Base-by-base conservation (phyloP, 2,329 filamentous ascomycete genomes). In the Plectosphaerella sp. region DNA sequence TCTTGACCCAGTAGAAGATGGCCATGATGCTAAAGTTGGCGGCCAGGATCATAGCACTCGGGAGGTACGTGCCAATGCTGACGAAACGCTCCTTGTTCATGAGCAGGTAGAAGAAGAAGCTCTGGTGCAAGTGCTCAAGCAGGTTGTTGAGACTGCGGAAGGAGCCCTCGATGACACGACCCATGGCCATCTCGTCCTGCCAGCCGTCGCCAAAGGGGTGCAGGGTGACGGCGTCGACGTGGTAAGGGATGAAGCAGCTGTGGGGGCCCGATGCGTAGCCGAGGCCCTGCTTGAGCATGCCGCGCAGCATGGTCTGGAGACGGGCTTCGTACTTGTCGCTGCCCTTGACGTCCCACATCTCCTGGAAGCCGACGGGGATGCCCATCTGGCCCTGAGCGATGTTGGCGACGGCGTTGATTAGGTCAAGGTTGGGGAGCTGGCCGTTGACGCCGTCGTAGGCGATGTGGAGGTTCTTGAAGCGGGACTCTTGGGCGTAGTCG, bases 21-120 rank as follows among this genome's bases (percentile, higher is more conserved):
- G 93, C 91, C 77, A 93, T 96, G 66, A 99, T 93, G 28, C 89
- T 96, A 64, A 97, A 97, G 67, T 92, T 97, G 43, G 87, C 88
- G 2, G 94, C 94, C 52, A 99, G 80, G 48, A 97, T 73, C 94
- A 99, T 99, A n/a, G 94, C 94, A 61, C 91, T 95, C 0, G 94
- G 94, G 4, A 99, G 79, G 65, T 99, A 99, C 1, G 93, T 99
- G 15, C 94, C 94, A 57, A 99, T 99, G 70, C 92, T 97, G 60
- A 97, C 94, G 66, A 99, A 99, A 11, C 92, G 86, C 62, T 94
- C 89, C 28, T 86, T 83, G 59, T 95, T 87, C 83, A 97, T 91
- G 45, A 99, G 79, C 49, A 99, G 77, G 68, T 99, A 99, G 73
- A 99, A 97, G 80, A 99, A 99, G 77, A 99, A 99, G 68, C 92